Conservation (phyloP, 2,329 filamentous ascomycete genomes). For the Xylaria sp. region DNA sequence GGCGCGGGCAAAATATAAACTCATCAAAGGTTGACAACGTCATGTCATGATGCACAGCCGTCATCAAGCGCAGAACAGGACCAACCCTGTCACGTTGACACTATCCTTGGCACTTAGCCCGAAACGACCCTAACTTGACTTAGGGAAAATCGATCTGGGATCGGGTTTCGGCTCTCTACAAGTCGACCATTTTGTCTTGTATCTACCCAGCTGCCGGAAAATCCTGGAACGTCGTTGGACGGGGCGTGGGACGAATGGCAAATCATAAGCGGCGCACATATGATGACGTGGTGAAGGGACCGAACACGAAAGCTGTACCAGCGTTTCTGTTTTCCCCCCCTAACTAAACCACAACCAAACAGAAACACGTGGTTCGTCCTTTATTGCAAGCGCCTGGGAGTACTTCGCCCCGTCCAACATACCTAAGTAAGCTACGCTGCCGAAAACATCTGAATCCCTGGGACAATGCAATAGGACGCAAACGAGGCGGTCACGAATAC, state of each 20-base stretch:
- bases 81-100: constrained; percentile 2
- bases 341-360: not conserved
- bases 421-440: not conserved
- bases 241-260: not conserved
- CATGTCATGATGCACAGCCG: constrained; percentile 25
- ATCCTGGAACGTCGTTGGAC: constrained; percentile 11
- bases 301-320: not conserved
- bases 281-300: constrained; percentile 26
- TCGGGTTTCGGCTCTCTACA: constrained; percentile 25
- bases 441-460: not conserved
- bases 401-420: not conserved
- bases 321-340: not conserved
- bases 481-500: constrained; percentile 9
- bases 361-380: not conserved
- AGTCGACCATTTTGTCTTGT: constrained; percentile 3
- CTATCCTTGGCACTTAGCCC: not conserved
- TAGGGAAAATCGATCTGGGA: constrained; percentile 1
- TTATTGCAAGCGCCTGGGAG: not conserved
- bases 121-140: not conserved
- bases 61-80: constrained; percentile 7
- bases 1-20: constrained; percentile 19
- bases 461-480: constrained; percentile 3
- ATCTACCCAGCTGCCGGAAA: not conserved
- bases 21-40: constrained; percentile 13
- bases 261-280: constrained; percentile 14